Evolutionary conservation across 345 rosid species (phyloP), one percentile per base, ranked within the genome.

Genomic region (Eutrema heterophyllum): DNA sequence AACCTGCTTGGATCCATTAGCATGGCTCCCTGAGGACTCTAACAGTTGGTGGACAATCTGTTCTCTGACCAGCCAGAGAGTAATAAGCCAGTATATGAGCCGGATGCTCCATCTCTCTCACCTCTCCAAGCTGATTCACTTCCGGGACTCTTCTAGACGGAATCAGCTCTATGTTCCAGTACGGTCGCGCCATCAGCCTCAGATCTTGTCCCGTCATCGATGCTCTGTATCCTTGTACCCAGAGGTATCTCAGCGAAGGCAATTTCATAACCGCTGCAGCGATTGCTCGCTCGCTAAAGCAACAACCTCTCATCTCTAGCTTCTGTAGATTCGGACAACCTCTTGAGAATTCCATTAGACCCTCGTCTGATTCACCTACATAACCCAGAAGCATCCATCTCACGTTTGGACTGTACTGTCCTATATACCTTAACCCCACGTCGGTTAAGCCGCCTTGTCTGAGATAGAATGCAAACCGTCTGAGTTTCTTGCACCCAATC

Each of bases 371-470:
- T 53, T 83, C 90, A 10, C 99, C 99, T 11, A 90, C 95, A 68
- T 75, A 84, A 30, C 98, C 96, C 13, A 95, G 83, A 29, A 92
- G 88, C 98, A 92, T 96, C 98, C 98, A 96, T 68, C 91, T 89
- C 30, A 96, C 89, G 21, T 90, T 86, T 53, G 60, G 80, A 73
- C 98, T 88, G 68, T 92, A 89, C 72, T 52, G 79, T 41, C 97
- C 98, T 21, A 96, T 70, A 65, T 90, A 96, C 40, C 87, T 57
- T 32, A 96, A 89, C 4, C 98, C 99, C n/a, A 80, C 66, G 78
- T 96, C 93, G 0, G 99, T 87, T 69, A 92, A 78, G 4, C 91
- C 96, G 2, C 98, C 98, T 11, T 75, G 89, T 54, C 98, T 83
- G 24, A 96, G 86, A 79, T 90, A 92, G 44, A 92, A 75, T 8